Percentiles rank a stretch among this genome's conserved stretches.
Evolutionary conservation across 139 green algal species (phyloP).

Genomic region (Chlorella sp.): DNA sequence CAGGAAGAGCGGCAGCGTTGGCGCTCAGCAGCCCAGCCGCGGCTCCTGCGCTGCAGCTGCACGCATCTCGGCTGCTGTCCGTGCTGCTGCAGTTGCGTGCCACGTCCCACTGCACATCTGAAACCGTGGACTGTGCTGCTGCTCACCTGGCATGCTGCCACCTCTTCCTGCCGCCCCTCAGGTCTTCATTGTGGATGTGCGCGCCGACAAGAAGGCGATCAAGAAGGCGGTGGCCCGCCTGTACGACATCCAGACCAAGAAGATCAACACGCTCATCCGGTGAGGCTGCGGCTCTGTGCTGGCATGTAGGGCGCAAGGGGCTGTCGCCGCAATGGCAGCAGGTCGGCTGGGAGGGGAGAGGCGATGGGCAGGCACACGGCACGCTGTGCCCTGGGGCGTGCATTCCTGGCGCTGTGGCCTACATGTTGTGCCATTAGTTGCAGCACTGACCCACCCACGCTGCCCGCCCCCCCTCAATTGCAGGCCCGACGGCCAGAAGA

Average conservation of each 20-base stretch:
- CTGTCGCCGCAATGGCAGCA: too few relatives aligned
- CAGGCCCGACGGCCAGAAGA: slow-evolving; percentile 95
- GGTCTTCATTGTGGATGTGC: slow-evolving; percentile 94
- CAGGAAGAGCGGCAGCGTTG: not conserved
- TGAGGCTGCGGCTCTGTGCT: slow-evolving; percentile 35
- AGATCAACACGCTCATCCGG: slow-evolving; percentile 99
- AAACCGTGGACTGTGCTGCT: not conserved
- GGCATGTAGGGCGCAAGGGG: not conserved
- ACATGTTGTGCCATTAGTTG: too few relatives aligned
- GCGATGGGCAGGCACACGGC: too few relatives aligned
- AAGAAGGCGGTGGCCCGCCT: slow-evolving; percentile 91
- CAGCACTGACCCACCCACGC: not conserved
- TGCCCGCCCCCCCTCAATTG: too few relatives aligned
- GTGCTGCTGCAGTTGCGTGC: too few relatives aligned
- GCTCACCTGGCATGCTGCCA: not conserved
- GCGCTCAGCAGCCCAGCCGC: too few relatives aligned
- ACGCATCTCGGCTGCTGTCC: too few relatives aligned
- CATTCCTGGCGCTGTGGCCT: too few relatives aligned
- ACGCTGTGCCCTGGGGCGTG: too few relatives aligned
- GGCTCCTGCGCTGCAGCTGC: not conserved
- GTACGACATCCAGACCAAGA: slow-evolving; percentile 98
- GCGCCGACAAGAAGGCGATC: slow-evolving; percentile 93
- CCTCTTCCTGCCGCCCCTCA: slow-evolving; percentile 5
- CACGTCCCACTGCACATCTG: too few relatives aligned
- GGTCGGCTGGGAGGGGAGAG: too few relatives aligned